These are phyloP conservation scores for Blakeslea trispora DNA, from an alignment of 371 early-diverging fungal species.

Conservation along the genomic window DNA sequence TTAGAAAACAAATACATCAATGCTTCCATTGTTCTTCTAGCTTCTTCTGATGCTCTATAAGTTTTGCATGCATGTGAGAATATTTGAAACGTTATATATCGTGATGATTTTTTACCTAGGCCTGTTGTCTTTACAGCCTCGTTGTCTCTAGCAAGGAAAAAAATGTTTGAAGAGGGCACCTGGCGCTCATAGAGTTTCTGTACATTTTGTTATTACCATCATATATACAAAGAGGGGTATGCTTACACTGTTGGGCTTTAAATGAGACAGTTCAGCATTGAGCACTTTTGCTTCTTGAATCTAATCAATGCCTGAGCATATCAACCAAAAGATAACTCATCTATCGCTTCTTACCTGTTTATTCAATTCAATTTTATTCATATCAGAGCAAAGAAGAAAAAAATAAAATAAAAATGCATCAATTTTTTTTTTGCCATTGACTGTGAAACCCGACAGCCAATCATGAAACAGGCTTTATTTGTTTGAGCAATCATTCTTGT, in stretches of 20 bases:
- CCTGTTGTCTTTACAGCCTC: conserved; percentile 18
- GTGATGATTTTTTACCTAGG: conserved; percentile 9
- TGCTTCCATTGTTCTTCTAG: conserved; percentile 11
- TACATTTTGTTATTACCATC: background rate
- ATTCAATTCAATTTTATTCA: too few species aligned
- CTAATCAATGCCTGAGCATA: background rate
- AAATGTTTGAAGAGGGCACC: conserved; percentile 34
- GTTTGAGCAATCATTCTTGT: conserved; percentile 12
- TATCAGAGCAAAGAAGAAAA: too few species aligned
- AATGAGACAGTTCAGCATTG: conserved; percentile 24
- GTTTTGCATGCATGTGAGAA: too few species aligned
- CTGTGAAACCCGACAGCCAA: too few species aligned
- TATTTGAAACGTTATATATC: too few species aligned
- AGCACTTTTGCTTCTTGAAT: conserved; percentile 25
- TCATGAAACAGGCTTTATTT: background rate
- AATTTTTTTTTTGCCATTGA: too few species aligned
- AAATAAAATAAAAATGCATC: too few species aligned
- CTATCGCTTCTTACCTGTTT: background rate
- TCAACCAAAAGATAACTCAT: background rate
- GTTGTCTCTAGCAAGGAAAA: conserved; percentile 28
- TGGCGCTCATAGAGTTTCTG: conserved; percentile 29
- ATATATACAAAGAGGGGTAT: background rate
- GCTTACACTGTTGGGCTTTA: conserved; percentile 26
- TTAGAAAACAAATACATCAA: too few species aligned
- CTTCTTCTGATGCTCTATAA: conserved; percentile 12